Conservation (phyloP, 1,284 basidiomycete genomes). For the Exobasidium cylindrosporum region DNA sequence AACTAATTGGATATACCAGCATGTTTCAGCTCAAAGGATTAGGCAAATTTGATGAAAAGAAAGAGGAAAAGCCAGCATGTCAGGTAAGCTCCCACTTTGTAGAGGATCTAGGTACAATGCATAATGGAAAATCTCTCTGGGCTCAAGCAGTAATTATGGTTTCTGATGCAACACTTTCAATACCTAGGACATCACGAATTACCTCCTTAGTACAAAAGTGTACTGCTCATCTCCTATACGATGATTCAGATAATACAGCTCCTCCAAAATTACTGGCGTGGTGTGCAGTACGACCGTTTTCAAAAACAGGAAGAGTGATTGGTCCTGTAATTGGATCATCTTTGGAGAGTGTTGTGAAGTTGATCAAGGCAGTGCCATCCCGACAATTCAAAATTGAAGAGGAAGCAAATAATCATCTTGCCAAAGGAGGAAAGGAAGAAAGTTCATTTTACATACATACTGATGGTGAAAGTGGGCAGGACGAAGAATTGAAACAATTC, state of each 20-base stretch:
- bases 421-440: not conserved
- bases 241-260: not conserved
- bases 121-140: not conserved
- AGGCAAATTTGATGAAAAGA: not conserved
- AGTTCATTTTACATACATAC: not conserved
- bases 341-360: not conserved
- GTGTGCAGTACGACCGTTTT: not conserved
- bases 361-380: not conserved
- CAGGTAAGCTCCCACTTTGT: not conserved
- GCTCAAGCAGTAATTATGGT: not conserved
- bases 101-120: not conserved
- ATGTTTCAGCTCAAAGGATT: not conserved
- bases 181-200: not conserved
- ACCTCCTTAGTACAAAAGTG: not conserved
- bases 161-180: not conserved
- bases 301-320: not conserved
- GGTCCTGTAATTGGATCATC: not conserved
- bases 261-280: not conserved
- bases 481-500: not conserved
- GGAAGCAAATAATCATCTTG: not conserved
- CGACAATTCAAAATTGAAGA: not conserved
- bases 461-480: not conserved
- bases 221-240: not conserved
- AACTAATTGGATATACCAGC: not conserved
- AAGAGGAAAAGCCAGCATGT: not conserved